Evolutionary conservation across 306 rosid genomes (phyloP).

Genomic region (Sophora flavescens): DNA sequence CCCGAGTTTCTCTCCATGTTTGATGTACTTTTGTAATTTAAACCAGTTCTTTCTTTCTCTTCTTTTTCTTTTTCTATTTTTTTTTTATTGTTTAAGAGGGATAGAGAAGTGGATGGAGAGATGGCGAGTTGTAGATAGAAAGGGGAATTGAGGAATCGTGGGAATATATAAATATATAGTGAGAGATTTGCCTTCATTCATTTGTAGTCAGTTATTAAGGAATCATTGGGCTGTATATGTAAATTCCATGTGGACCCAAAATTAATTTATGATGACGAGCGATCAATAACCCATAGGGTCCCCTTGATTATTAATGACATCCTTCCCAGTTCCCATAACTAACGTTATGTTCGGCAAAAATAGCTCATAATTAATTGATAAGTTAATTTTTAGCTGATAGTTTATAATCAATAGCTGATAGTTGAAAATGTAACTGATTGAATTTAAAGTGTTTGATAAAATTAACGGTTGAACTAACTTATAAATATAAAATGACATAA

Average conservation of each 20-base stretch:
- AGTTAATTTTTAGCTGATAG: too few species aligned
- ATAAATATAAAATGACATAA: too few species aligned
- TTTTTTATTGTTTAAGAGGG: conserved; percentile 32
- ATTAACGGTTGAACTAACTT: too few species aligned
- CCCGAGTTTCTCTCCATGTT: conserved; percentile 62
- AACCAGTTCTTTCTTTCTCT: conserved; percentile 29
- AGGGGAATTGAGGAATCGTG: conserved; percentile 37
- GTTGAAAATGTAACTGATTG: too few species aligned
- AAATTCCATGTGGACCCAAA: conserved; percentile 44
- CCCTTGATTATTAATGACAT: conserved; percentile 19
- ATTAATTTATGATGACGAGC: conserved; percentile 55
- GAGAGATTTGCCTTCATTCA: conserved; percentile 60
- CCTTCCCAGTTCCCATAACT: too few species aligned
- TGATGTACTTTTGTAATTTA: conserved; percentile 45
- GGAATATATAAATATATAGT: conserved; percentile 44
- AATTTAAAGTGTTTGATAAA: too few species aligned
- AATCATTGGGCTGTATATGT: conserved; percentile 55
- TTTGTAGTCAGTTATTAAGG: conserved; percentile 69
- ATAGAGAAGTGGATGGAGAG: conserved; percentile 41
- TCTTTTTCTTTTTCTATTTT: not conserved
- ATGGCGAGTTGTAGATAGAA: conserved; percentile 62
- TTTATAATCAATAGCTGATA: too few species aligned
- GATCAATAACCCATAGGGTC: conserved; percentile 54
- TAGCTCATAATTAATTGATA: too few species aligned
- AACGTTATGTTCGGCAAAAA: too few species aligned